These are phyloP conservation scores for Pseudogymnoascus sp. DNA, from an alignment of 2,329 filamentous ascomycete species.

Conservation along the genomic window DNA sequence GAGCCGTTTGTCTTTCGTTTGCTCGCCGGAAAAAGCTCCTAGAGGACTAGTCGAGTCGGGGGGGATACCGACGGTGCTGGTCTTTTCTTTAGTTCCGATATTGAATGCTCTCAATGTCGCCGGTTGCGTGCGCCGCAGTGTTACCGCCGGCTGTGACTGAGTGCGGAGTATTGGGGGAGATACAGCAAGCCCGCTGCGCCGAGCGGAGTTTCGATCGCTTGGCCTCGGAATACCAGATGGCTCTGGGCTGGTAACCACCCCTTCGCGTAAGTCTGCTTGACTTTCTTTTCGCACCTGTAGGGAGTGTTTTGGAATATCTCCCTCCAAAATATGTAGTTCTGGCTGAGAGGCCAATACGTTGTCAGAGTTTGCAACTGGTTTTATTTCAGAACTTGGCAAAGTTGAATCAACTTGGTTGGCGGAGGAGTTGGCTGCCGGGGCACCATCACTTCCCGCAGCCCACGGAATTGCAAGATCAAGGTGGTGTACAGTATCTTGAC, in stretches of 20 bases:
- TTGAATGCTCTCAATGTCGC: constrained; percentile 7
- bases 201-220: constrained; percentile 20
- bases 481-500: constrained; percentile 38
- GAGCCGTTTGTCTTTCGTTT: constrained; percentile 57
- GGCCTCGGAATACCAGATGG: constrained; percentile 26
- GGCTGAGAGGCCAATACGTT: background rate
- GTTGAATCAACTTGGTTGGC: background rate
- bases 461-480: constrained; percentile 47
- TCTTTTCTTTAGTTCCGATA: constrained; percentile 12
- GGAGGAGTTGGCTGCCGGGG: background rate
- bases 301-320: constrained; percentile 24
- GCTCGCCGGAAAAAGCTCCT: constrained; percentile 21
- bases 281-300: constrained; percentile 21
- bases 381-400: background rate
- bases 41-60: constrained; percentile 14
- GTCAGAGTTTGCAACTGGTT: background rate
- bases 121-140: constrained; percentile 22
- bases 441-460: background rate
- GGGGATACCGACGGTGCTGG: constrained; percentile 8
- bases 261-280: constrained; percentile 14
- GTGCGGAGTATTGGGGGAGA: constrained; percentile 27
- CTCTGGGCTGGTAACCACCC: constrained; percentile 16
- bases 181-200: constrained; percentile 18
- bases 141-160: constrained; percentile 27
- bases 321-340: constrained; percentile 10